Percentiles rank a stretch among this genome's conserved stretches.
Conservation (phyloP, 352 stramenopile genomes). For the Phytophthora brassicae region DNA sequence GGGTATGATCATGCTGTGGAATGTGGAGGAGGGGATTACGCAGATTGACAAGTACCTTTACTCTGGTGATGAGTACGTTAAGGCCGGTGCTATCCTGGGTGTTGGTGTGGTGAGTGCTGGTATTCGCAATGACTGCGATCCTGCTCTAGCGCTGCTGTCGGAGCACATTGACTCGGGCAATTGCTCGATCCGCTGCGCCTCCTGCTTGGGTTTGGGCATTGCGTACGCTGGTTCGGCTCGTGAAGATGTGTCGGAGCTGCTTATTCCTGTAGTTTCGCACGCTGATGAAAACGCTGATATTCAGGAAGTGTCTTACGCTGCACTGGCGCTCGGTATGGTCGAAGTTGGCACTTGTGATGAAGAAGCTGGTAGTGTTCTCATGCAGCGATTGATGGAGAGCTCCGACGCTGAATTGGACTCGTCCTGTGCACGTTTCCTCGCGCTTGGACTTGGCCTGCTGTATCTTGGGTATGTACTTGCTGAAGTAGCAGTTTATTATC, state of each 20-base stretch:
- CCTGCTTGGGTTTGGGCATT: slow-evolving; percentile 96
- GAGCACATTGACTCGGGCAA: slow-evolving; percentile 97
- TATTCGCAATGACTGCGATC: slow-evolving; percentile 97
- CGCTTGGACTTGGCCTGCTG: slow-evolving; percentile 95
- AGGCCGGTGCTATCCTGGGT: slow-evolving; percentile 96
- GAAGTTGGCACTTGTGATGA: slow-evolving; percentile 98
- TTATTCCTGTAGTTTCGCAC: slow-evolving; percentile 94
- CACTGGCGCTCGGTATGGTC: slow-evolving; percentile 97
- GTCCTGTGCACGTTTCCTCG: slow-evolving; percentile 95
- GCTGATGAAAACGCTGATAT: slow-evolving; percentile 92
- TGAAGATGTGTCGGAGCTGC: slow-evolving; percentile 97
- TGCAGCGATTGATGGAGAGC: slow-evolving; percentile 98
- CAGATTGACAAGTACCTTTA: slow-evolving; percentile 99
- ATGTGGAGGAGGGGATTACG: slow-evolving; percentile 99
- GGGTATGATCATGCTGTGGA: slow-evolving; percentile 99
- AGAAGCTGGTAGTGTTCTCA: slow-evolving; percentile 94
- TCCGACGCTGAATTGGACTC: slow-evolving; percentile 97
- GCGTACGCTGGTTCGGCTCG: slow-evolving; percentile 96
- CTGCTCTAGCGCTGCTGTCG: slow-evolving; percentile 95
- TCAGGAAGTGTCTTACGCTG: slow-evolving; percentile 92
- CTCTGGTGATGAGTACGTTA: slow-evolving; percentile 97
- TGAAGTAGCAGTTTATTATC: no score
- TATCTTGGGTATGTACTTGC: slow-evolving; percentile 92
- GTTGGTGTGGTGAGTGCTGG: slow-evolving; percentile 95
- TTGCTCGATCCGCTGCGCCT: slow-evolving; percentile 93